These are phyloP conservation scores for Calonectria pteridis DNA, from an alignment of 2,329 filamentous ascomycete species.

Conservation along the genomic window DNA sequence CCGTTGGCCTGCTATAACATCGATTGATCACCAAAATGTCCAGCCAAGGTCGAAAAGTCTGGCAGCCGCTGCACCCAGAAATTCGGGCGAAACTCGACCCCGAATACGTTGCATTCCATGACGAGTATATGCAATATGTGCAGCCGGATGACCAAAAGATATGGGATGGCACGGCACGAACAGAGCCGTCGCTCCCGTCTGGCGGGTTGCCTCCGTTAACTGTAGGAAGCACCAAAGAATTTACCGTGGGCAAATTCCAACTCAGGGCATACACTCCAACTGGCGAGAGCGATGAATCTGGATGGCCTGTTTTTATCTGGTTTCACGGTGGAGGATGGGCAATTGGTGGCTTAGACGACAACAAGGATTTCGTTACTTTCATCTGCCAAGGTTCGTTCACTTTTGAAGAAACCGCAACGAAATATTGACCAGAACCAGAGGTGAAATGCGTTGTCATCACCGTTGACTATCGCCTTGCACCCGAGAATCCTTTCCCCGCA, in stretches of 20 bases:
- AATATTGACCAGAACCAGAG: conserved; percentile 6
- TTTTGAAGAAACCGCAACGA: too few species aligned
- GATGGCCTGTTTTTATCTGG: conserved; percentile 51
- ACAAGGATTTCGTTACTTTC: conserved; percentile 47
- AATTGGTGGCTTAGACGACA: conserved; percentile 47
- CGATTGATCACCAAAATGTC: not conserved
- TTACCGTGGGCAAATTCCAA: conserved; percentile 37
- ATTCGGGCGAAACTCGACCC: conserved; percentile 46
- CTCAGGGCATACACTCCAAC: conserved; percentile 45
- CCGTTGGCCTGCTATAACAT: not conserved
- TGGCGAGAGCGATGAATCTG: conserved; percentile 21
- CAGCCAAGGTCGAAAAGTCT: conserved; percentile 6
- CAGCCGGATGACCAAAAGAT: conserved; percentile 43
- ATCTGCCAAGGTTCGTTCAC: conserved; percentile 38
- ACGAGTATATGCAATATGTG: conserved; percentile 49
- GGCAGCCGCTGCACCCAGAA: conserved; percentile 46
- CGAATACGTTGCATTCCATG: conserved; percentile 51
- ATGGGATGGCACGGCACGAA: conserved; percentile 47
- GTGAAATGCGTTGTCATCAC: conserved; percentile 41
- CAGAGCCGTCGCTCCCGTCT: conserved; percentile 35
- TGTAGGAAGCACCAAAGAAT: conserved; percentile 41
- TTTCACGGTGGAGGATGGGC: conserved; percentile 53
- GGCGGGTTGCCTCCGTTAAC: conserved; percentile 30
- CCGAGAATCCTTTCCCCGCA: conserved; percentile 47
- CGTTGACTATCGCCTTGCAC: conserved; percentile 48